These are phyloP conservation scores for Alloteropsis semialata DNA, from an alignment of 176 grass and related monocot species.

Conservation along the genomic window DNA sequence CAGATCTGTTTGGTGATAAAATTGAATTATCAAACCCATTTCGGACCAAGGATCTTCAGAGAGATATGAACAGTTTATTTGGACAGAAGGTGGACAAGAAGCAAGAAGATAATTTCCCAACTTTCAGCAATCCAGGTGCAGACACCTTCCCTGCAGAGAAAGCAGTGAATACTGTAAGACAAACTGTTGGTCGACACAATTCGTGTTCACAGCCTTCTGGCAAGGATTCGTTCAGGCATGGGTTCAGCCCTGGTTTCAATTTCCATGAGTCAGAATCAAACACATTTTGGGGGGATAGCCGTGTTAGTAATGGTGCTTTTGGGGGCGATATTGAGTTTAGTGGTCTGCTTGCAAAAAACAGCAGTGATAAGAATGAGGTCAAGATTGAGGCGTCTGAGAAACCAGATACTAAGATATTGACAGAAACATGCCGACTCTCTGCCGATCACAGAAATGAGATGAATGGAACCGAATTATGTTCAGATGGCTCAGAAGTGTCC, in stretches of 20 bases:
- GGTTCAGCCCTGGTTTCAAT: constrained; percentile 36
- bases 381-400: constrained; percentile 20
- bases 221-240: constrained; percentile 38
- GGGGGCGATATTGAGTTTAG: constrained; percentile 23
- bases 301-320: constrained; percentile 29
- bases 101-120: constrained; percentile 29
- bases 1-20: constrained; percentile 36
- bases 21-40: constrained; percentile 28
- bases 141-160: constrained; percentile 24
- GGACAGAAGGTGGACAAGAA: constrained; percentile 34
- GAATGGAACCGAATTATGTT: constrained; percentile 32
- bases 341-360: constrained; percentile 27
- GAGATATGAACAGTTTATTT: constrained; percentile 30
- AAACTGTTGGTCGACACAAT: constrained; percentile 18
- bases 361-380: constrained; percentile 10
- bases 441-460: constrained; percentile 23
- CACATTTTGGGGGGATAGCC: constrained; percentile 31
- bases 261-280: constrained; percentile 26
- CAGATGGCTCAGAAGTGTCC: constrained; percentile 29
- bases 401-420: constrained; percentile 29
- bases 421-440: constrained; percentile 22
- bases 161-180: constrained; percentile 16
- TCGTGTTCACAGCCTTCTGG: constrained; percentile 18
- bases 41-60: not conserved
- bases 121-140: constrained; percentile 13